phyloP scores from a whole-genome alignment of 1,284 basidiomycete species.

The Ustilago nuda region DNA sequence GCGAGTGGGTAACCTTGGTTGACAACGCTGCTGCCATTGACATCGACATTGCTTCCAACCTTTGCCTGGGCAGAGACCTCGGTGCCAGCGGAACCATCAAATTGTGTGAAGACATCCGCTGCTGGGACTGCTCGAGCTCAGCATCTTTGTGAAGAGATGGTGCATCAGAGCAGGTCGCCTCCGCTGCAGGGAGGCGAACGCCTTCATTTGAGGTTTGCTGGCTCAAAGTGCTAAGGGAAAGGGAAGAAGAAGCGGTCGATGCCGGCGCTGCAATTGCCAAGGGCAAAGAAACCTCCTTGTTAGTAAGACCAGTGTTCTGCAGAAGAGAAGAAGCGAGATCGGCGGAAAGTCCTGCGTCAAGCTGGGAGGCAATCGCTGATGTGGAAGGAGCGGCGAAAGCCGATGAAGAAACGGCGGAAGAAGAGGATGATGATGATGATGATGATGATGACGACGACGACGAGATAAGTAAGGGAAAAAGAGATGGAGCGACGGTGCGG shows the following conservation, averaged over 20 bases:
- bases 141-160: slow-evolving; percentile 38
- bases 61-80: slow-evolving; percentile 18
- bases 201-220: slow-evolving; percentile 45
- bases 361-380: slow-evolving; percentile 27
- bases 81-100: slow-evolving; percentile 30
- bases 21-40: slow-evolving; percentile 64
- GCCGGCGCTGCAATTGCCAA: slow-evolving; percentile 58
- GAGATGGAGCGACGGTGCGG: slow-evolving; percentile 40
- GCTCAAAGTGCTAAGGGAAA: slow-evolving; percentile 26
- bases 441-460: slow-evolving; percentile 27
- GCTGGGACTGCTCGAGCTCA: slow-evolving; percentile 59
- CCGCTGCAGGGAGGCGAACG: slow-evolving; percentile 69
- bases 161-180: slow-evolving; percentile 61
- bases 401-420: slow-evolving; percentile 20
- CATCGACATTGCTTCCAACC: slow-evolving; percentile 40
- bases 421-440: slow-evolving; percentile 7
- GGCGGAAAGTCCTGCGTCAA: slow-evolving; percentile 34
- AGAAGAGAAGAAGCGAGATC: slow-evolving; percentile 30
- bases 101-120: slow-evolving; percentile 59
- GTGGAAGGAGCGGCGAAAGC: slow-evolving; percentile 29
- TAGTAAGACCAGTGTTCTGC: slow-evolving; percentile 33
- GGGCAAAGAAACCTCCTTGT: slow-evolving; percentile 38
- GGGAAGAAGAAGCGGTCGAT: slow-evolving; percentile 48
- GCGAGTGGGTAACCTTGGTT: slow-evolving; percentile 33
- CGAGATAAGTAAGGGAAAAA: slow-evolving; percentile 30